Percentiles rank a stretch among this genome's conserved stretches.
Conservation (phyloP, 2,329 filamentous ascomycete species). For the Hirsutella thompsonii region DNA sequence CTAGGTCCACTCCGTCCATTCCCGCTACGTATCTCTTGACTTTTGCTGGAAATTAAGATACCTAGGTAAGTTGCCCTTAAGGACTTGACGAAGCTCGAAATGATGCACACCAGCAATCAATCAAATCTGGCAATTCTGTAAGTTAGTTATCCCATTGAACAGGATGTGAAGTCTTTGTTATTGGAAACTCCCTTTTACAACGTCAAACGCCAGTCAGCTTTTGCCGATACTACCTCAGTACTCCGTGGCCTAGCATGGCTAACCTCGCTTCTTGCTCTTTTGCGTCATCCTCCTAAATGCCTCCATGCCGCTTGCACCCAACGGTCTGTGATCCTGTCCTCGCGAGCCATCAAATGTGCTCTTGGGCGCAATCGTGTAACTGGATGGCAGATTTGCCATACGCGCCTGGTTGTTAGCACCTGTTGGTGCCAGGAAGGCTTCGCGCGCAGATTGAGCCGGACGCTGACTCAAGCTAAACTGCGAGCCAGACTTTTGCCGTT, state of each 20-base stretch:
- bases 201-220: too few relatives aligned
- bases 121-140: too few relatives aligned
- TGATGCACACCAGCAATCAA: too few relatives aligned
- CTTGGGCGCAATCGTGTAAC: slow-evolving; percentile 46
- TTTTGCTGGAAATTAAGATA: too few relatives aligned
- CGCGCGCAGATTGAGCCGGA: slow-evolving; percentile 27
- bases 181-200: too few relatives aligned
- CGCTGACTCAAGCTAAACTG: slow-evolving; percentile 38
- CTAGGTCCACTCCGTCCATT: neutral
- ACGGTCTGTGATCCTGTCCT: slow-evolving; percentile 41
- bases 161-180: too few relatives aligned
- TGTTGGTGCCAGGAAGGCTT: slow-evolving; percentile 42
- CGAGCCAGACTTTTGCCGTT: slow-evolving; percentile 32
- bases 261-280: slow-evolving; percentile 41
- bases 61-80: too few relatives aligned
- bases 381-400: slow-evolving; percentile 38
- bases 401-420: slow-evolving; percentile 42
- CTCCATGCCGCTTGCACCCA: slow-evolving; percentile 50
- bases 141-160: too few relatives aligned
- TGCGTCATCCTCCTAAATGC: slow-evolving; percentile 55
- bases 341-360: slow-evolving; percentile 46
- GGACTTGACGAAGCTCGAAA: too few relatives aligned
- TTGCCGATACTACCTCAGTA: too few relatives aligned
- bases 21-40: neutral
- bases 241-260: too few relatives aligned